Evolutionary conservation across 2,329 filamentous ascomycete genomes (phyloP).

Genomic region (Penicillium sp.): DNA sequence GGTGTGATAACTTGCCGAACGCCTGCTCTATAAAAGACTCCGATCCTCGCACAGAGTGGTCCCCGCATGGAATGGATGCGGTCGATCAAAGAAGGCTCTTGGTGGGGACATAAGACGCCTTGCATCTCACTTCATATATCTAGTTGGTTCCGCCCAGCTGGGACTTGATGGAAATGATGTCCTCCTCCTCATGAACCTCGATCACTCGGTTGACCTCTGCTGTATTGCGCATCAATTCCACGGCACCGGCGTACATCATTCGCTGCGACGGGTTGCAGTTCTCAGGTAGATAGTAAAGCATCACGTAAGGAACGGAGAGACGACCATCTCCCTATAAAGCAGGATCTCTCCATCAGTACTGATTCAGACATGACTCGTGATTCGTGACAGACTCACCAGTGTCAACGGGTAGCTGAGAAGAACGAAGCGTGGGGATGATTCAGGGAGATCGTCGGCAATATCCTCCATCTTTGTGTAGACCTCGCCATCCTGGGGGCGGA

Average conservation of each 20-base stretch:
- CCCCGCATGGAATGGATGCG: neutral
- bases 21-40: conserved; percentile 10
- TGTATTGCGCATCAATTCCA: conserved; percentile 92
- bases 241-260: conserved; percentile 95
- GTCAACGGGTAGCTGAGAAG: conserved; percentile 90
- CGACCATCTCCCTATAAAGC: conserved; percentile 73
- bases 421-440: conserved; percentile 87
- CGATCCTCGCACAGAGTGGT: neutral
- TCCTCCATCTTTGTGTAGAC: conserved; percentile 82
- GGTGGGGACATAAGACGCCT: neutral
- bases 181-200: conserved; percentile 79
- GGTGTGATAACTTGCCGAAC: neutral
- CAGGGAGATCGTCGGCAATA: conserved; percentile 85
- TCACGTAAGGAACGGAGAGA: conserved; percentile 86
- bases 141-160: conserved; percentile 53
- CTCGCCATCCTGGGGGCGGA: conserved; percentile 78
- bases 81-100: neutral
- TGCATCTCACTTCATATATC: conserved; percentile 8
- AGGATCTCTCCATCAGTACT: conserved; percentile 4
- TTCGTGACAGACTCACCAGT: conserved; percentile 60
- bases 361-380: neutral
- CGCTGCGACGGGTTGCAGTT: conserved; percentile 85
- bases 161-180: conserved; percentile 78
- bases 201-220: conserved; percentile 87
- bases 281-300: conserved; percentile 91